These are phyloP conservation scores for Phellinidium pouzarii DNA, from an alignment of 1,284 basidiomycete species.

Conservation along the genomic window DNA sequence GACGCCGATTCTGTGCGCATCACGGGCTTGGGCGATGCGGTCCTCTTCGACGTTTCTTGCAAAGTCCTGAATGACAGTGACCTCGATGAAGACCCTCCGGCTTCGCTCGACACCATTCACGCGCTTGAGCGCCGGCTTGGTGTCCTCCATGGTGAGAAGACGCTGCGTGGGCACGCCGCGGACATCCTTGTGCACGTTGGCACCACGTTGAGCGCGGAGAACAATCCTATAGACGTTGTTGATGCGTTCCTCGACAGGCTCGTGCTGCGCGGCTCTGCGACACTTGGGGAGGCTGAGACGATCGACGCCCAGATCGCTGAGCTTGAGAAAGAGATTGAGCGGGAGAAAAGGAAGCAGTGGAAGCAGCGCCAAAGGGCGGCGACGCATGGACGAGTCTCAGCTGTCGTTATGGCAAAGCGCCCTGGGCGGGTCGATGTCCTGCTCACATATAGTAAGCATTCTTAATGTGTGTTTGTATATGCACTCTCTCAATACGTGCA, in stretches of 20 bases:
- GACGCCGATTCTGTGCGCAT: slow-evolving; percentile 44
- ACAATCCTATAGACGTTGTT: slow-evolving; percentile 32
- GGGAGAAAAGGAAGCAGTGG: slow-evolving; percentile 29
- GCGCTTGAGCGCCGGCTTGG: slow-evolving; percentile 30
- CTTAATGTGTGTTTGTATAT: neutral
- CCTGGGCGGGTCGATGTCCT: slow-evolving; percentile 36
- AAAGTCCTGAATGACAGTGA: slow-evolving; percentile 25
- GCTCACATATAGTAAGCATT: slow-evolving; percentile 47
- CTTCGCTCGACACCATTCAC: slow-evolving; percentile 22
- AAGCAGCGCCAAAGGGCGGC: neutral
- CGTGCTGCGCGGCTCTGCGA: slow-evolving; percentile 32
- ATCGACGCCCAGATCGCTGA: slow-evolving; percentile 37
- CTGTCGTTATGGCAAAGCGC: slow-evolving; percentile 33
- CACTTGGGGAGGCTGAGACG: slow-evolving; percentile 23
- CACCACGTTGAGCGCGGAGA: slow-evolving; percentile 37
- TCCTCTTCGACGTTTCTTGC: slow-evolving; percentile 45
- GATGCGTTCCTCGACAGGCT: slow-evolving; percentile 37
- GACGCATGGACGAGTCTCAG: slow-evolving; percentile 31
- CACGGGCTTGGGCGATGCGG: slow-evolving; percentile 38
- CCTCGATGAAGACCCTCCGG: slow-evolving; percentile 14
- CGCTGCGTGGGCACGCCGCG: slow-evolving; percentile 33
- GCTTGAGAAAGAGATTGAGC: slow-evolving; percentile 27
- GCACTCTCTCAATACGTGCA: neutral
- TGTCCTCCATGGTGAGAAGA: slow-evolving; percentile 32
- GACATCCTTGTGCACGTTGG: slow-evolving; percentile 38